Conservation (phyloP, 2,329 filamentous ascomycete genomes). For the Colletotrichum theobromicola region DNA sequence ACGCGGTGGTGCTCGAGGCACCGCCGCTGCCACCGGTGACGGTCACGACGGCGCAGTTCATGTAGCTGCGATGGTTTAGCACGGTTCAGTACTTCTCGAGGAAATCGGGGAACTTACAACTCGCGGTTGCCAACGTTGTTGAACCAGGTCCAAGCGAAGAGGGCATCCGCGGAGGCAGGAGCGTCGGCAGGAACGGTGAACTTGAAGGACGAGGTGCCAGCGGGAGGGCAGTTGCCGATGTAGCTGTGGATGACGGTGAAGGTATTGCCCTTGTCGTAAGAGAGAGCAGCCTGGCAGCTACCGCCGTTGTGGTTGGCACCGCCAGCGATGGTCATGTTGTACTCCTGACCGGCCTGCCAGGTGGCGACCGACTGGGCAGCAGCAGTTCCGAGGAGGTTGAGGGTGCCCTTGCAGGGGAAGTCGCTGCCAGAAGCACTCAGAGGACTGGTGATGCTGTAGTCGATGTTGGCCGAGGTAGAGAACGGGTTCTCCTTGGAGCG, state of each 20-base stretch:
- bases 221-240: conserved; percentile 58
- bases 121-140: conserved; percentile 80
- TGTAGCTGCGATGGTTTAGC: conserved; percentile 56
- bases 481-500: conserved; percentile 58
- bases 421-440: conserved; percentile 64
- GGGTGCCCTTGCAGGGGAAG: conserved; percentile 78
- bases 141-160: conserved; percentile 81
- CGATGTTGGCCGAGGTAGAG: conserved; percentile 49
- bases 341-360: conserved; percentile 65
- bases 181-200: conserved; percentile 72
- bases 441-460: conserved; percentile 77
- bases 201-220: conserved; percentile 55
- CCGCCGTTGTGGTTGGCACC: conserved; percentile 71
- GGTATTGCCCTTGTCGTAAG: conserved; percentile 72
- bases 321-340: conserved; percentile 69
- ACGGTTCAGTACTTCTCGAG: background rate
- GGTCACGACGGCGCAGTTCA: conserved; percentile 79
- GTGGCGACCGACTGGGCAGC: conserved; percentile 60
- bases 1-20: conserved; percentile 33
- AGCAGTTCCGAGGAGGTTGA: conserved; percentile 51
- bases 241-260: conserved; percentile 72
- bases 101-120: conserved; percentile 45
- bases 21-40: conserved; percentile 49
- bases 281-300: conserved; percentile 78
- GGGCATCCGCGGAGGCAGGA: conserved; percentile 58